Percentiles rank a stretch among this genome's conserved stretches.
Conservation (phyloP, 2,329 filamentous ascomycete genomes). For the Diplodia seriata region DNA sequence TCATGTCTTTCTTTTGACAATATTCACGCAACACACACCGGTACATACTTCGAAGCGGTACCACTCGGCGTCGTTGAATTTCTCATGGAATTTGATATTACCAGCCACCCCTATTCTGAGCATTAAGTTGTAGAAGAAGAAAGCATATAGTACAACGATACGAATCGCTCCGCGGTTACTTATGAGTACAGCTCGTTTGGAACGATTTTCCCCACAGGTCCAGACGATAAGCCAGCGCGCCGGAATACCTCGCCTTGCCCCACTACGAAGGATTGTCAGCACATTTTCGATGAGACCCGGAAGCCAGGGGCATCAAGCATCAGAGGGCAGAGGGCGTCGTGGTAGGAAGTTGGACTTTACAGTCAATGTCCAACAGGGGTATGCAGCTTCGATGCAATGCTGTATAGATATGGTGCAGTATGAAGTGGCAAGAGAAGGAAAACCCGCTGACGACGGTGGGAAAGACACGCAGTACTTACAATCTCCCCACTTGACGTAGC, state of each 20-base stretch:
- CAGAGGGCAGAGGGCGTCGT: no score
- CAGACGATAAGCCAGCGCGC: neutral
- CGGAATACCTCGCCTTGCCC: neutral
- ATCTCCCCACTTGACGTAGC: neutral
- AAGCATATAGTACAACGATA: neutral
- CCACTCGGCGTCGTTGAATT: neutral
- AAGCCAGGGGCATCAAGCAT: neutral
- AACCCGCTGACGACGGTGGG: neutral
- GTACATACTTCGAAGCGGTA: neutral
- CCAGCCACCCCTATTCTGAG: neutral
- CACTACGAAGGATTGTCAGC: neutral
- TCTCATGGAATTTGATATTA: neutral
- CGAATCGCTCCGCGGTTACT: neutral
- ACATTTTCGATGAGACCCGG: no score
- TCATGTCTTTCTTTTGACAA: neutral
- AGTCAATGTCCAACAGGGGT: no score
- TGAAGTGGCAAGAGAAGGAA: neutral
- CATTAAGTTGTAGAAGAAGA: neutral
- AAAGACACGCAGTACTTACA: neutral
- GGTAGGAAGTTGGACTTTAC: no score
- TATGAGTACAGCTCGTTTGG: neutral
- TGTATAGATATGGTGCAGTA: neutral
- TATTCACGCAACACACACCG: no score
- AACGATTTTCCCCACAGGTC: neutral
- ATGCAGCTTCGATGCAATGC: neutral